Evolutionary conservation across 2,329 filamentous ascomycete species (phyloP).

Genomic region (Neurospora sp.): DNA sequence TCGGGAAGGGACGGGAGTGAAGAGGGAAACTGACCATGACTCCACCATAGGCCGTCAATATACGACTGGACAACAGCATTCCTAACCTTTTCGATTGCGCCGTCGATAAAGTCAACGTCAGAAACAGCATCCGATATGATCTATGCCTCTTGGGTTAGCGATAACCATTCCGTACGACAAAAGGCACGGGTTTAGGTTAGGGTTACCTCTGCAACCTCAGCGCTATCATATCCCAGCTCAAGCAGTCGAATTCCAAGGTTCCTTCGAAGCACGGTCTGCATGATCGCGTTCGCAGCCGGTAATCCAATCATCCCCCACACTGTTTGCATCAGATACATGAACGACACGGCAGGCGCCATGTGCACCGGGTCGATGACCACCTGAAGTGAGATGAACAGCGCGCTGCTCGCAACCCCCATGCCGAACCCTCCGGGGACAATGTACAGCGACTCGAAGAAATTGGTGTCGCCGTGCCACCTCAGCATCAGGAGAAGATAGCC

Average conservation of each 20-base stretch:
- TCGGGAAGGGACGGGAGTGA: not conserved
- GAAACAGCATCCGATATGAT: constrained; percentile 24
- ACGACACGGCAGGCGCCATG: constrained; percentile 31
- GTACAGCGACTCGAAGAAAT: constrained; percentile 45
- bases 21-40: constrained; percentile 18
- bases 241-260: constrained; percentile 15
- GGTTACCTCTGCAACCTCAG: constrained; percentile 15
- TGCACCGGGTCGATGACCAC: constrained; percentile 28
- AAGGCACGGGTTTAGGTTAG: no score
- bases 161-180: not conserved
- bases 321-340: constrained; percentile 29
- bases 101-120: constrained; percentile 24
- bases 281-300: constrained; percentile 27
- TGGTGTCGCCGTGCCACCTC: constrained; percentile 51
- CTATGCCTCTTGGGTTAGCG: constrained; percentile 8
- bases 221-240: constrained; percentile 14
- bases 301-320: constrained; percentile 30
- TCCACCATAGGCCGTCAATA: constrained; percentile 26
- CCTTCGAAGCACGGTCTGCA: constrained; percentile 18
- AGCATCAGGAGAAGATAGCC: constrained; percentile 44
- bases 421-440: constrained; percentile 43
- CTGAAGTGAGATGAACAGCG: constrained; percentile 33
- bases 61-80: constrained; percentile 24
- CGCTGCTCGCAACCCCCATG: constrained; percentile 30
- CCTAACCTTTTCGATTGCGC: constrained; percentile 16